These are phyloP conservation scores for Diaporthe batatas DNA, from an alignment of 2,329 filamentous ascomycete genomes.

Conservation along the genomic window DNA sequence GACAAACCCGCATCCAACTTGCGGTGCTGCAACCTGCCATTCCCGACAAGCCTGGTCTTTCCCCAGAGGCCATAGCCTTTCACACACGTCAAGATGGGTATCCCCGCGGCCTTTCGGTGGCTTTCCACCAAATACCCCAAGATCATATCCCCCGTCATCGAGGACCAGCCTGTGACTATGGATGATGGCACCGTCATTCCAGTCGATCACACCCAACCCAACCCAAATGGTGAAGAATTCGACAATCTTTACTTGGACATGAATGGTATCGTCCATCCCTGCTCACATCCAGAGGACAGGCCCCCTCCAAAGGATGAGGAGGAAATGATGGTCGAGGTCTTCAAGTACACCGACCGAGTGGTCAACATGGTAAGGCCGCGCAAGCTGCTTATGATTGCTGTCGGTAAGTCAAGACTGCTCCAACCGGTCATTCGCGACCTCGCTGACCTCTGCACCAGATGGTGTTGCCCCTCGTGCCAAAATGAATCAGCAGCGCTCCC, in stretches of 20 bases:
- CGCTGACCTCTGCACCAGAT: constrained; percentile 67
- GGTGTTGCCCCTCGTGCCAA: constrained; percentile 97
- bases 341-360: constrained; percentile 98
- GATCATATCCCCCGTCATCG: constrained; percentile 91
- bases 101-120: constrained; percentile 95
- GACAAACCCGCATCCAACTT: background rate
- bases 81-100: constrained; percentile 76
- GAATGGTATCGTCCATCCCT: constrained; percentile 99
- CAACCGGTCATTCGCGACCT: background rate
- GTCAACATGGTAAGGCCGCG: constrained; percentile 98
- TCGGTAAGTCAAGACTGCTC: constrained; percentile 71
- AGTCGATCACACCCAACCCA: constrained; percentile 84
- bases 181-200: constrained; percentile 86
- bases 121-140: constrained; percentile 97
- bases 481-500: constrained; percentile 99
- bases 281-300: constrained; percentile 94
- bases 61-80: constrained; percentile 24
- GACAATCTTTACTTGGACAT: constrained; percentile 99
- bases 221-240: constrained; percentile 97
- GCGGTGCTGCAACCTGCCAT: background rate
- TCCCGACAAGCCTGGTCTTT: background rate
- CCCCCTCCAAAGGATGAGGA: constrained; percentile 93
- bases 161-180: constrained; percentile 85
- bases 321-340: constrained; percentile 99
- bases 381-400: constrained; percentile 96